Evolutionary conservation across 2,329 filamentous ascomycete genomes (phyloP), one percentile per base, ranked within the genome.

Genomic region (Ophiognomonia clavigignenti-juglandacearum): DNA sequence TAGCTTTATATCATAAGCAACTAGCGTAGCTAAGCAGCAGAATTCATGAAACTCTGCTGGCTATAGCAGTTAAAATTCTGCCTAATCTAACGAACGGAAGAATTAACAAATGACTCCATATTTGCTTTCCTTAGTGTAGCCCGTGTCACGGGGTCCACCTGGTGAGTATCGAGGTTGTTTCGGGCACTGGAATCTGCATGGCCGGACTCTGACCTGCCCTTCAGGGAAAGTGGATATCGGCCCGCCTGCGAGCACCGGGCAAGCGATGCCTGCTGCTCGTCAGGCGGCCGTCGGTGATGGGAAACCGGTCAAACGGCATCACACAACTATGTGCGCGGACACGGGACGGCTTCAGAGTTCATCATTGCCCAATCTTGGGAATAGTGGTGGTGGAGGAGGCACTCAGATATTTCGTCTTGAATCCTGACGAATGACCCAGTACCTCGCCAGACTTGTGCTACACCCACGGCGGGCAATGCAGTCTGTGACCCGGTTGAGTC

Each of bases 201-300:
- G 20, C 19, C 19, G n/a, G 29, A 19, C 18, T 45, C 13, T n/a
- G 26, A 45, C 43, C 43, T 45, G 35, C 43, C 43, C 11, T 45
- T 45, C 43, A n/a, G n/a, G 37, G 43, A 20, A 45, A 39, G 43
- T 45, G 26, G 35, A 39, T 37, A 45, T 39, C 36, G 43, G 43
- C 26, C 43, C 10, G 29, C 10, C 43, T 24, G 20, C n/a, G n/a
- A 16, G 16, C 13, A 24, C 11, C 20, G 9, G 37, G 22, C 29
- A 31, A 31, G 10, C 29, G 29, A 31, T n/a, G 26, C 13, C 26
- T 13, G 29, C 29, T 31, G 29, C 14, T 19, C 19, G 11, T 18
- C 29, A 43, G 29, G 23, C 29, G 40, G 40, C 40, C 31, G 23
- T 43, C 29, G 40, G 29, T 34, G 20, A n/a, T 16, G 19, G 32